Evolutionary conservation across 1,284 basidiomycete species (phyloP).

Genomic region (Uromyces viciae-fabae): DNA sequence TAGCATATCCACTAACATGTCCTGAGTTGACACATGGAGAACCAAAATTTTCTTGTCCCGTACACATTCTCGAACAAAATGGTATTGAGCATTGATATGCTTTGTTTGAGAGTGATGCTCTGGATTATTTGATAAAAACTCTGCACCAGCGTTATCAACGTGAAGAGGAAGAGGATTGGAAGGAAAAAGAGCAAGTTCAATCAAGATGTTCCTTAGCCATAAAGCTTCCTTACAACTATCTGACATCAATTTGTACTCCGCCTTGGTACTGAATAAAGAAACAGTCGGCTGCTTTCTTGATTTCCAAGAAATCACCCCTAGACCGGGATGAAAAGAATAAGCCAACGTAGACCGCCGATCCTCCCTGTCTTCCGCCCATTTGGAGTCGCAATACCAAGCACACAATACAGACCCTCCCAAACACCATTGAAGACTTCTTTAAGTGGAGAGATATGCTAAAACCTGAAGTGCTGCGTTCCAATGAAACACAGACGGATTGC

Average conservation of each 20-base stretch:
- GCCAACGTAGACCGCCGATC: neutral
- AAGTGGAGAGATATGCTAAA: neutral
- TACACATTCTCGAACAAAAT: conserved; percentile 5
- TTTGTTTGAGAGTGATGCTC: neutral
- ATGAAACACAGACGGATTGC: neutral
- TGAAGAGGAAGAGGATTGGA: neutral
- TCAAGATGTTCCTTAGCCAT: neutral
- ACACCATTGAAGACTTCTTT: too few relatives aligned
- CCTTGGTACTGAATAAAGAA: neutral
- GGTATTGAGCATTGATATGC: neutral
- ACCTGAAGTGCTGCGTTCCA: neutral
- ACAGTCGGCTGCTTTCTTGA: conserved; percentile 1
- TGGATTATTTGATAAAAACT: neutral
- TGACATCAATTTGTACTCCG: neutral
- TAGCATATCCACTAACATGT: neutral
- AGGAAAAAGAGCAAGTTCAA: neutral
- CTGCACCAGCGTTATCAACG: neutral
- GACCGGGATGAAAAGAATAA: neutral
- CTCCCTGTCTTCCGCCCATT: neutral
- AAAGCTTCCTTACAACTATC: neutral
- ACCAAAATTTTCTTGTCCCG: neutral
- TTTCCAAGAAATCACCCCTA: neutral
- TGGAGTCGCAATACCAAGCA: neutral
- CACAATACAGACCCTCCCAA: neutral
- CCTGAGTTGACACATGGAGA: neutral